Base-by-base conservation (phyloP, 139 green algal species). In the Medakamo hakoo region DNA sequence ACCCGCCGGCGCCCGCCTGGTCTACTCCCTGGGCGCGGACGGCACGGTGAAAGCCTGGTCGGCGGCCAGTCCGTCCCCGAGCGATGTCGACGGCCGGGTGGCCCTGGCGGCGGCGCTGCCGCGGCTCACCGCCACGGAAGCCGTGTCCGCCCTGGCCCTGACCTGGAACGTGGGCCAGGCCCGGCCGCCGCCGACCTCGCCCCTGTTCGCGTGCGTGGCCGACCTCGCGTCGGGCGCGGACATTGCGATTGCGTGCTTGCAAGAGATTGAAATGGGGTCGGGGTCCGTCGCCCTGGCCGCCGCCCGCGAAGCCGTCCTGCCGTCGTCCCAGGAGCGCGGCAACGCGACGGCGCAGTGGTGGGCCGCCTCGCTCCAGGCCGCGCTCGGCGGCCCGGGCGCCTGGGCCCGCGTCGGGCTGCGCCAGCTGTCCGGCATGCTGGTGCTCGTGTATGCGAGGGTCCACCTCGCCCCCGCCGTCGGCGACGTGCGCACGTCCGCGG, bases 251-350 rank as follows among this genome's bases (percentile, higher is more conserved):
- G 66, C 93, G 21, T 80, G 68, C 0, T 69, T 93, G 62, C 85
- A 93, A 73, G 88, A 95, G 67, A 79, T 95, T 18, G 87, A 95
- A 71, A 91, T 94, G 83, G 87, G 88, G 58, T 80, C 78, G 20
- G 66, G 66, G 64, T 86, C 73, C 52, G 82, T 91, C 23, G 80
- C 75, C 2, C 62, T 77, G 30, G 76, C 76, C n/a, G 76, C 71
- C 5, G 71, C 72, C 28, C 80, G 77, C n/a, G 66, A 86, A 27
- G 58, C 66, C 4, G 27, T 70, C 65, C 3, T 63, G 71, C 19
- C 60, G n/a, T 27, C 60, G 76, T 18, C 69, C 73, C 67, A 78
- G 64, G 86, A 93, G 74, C 72, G 76, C 30, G 85, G 84, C 73
- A 92, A 88, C 63, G 58, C 73, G 16, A 88, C 85, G 63, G 86